These are phyloP conservation scores for Halenospora varia DNA, from an alignment of 495 filamentous ascomycete species.

Conservation along the genomic window DNA sequence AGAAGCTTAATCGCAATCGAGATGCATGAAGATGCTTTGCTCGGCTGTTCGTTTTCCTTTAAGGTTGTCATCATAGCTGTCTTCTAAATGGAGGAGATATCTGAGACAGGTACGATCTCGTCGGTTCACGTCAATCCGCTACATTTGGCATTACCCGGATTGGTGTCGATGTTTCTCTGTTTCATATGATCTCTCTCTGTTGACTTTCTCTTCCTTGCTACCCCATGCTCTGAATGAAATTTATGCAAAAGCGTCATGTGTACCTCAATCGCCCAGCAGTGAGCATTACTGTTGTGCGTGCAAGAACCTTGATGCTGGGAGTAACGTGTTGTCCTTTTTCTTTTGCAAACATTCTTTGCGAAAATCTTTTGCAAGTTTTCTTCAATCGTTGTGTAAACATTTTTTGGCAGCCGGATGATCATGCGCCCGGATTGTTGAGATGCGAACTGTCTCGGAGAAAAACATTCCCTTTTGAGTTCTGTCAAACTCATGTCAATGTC, in stretches of 20 bases:
- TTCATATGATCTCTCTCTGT: background rate
- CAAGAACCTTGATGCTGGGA: too few species aligned
- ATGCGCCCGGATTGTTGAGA: too few species aligned
- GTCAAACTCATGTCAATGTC: too few species aligned
- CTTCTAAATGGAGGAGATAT: constrained; percentile 1
- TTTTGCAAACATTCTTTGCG: too few species aligned
- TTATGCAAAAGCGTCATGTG: background rate
- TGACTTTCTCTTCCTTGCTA: constrained; percentile 4
- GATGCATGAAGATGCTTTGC: constrained; percentile 1
- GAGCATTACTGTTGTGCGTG: constrained; percentile 4
- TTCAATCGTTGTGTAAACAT: too few species aligned
- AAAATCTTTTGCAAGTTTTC: too few species aligned
- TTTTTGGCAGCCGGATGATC: too few species aligned
- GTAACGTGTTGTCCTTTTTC: too few species aligned
- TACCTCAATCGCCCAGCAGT: background rate
- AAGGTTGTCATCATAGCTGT: background rate
- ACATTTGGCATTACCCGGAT: background rate
- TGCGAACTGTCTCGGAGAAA: too few species aligned
- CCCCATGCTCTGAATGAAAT: constrained; percentile 8
- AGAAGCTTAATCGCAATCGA: background rate
- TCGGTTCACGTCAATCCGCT: background rate
- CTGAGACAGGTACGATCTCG: constrained; percentile 7
- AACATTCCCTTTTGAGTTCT: too few species aligned
- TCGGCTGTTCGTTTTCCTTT: constrained; percentile 11
- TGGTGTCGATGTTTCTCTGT: constrained; percentile 11